A percentile compares a stretch with the other conserved stretches of the same genome.
Conservation (phyloP, 805 yeast species). For the Candida sonorensis region DNA sequence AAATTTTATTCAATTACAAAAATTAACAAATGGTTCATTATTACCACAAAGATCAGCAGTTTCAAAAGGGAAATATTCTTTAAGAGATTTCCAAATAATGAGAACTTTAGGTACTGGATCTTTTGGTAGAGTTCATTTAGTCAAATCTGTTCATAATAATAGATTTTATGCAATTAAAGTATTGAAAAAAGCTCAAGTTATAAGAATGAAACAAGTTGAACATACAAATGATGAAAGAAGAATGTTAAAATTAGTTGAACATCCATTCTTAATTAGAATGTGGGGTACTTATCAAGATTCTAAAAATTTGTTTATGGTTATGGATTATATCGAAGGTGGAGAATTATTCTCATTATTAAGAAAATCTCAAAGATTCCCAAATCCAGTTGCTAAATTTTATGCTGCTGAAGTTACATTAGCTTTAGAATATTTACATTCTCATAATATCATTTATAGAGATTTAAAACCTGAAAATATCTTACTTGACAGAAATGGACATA, state of each 20-base stretch:
- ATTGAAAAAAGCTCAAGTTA: conserved; percentile 49
- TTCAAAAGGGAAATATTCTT: conserved; percentile 52
- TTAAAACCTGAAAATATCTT: conserved; percentile 56
- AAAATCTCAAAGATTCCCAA: conserved; percentile 53
- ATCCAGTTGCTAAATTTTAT: conserved; percentile 57
- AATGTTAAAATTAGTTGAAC: conserved; percentile 51
- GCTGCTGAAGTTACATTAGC: conserved; percentile 58
- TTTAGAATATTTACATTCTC: conserved; percentile 51
- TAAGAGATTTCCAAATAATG: conserved; percentile 48
- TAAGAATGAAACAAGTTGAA: conserved; percentile 56
- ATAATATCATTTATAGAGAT: conserved; percentile 54
- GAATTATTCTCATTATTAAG: conserved; percentile 50
- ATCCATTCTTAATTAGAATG: conserved; percentile 55
- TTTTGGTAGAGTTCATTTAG: conserved; percentile 55
- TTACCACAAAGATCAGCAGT: conserved; percentile 30
- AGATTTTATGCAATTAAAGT: conserved; percentile 56
- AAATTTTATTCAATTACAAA: conserved; percentile 21
- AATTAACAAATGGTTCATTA: conserved; percentile 22
- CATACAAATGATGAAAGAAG: conserved; percentile 59
- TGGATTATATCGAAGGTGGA: conserved; percentile 63
- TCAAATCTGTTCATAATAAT: conserved; percentile 51
- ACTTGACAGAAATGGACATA: conserved; percentile 53
- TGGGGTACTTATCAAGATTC: conserved; percentile 65
- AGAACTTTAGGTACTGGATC: conserved; percentile 57
- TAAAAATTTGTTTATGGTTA: conserved; percentile 50